These are phyloP conservation scores for Pleurotus pulmonarius DNA, from an alignment of 768 basidiomycete genomes.

Conservation along the genomic window DNA sequence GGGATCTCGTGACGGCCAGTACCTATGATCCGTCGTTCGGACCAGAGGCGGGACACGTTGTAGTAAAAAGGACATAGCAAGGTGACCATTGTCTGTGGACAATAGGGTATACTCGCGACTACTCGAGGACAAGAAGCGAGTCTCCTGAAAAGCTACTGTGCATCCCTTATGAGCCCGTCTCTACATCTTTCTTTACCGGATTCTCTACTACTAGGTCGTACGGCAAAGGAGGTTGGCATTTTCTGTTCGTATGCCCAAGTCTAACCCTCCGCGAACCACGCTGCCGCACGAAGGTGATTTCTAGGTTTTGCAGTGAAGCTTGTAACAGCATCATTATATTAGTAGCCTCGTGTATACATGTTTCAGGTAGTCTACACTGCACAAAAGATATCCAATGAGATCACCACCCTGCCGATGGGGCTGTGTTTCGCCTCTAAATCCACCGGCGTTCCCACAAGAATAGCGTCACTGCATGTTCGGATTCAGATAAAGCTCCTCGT, in stretches of 20 bases:
- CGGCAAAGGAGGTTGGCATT: conserved; percentile 79
- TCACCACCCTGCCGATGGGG: conserved; percentile 1
- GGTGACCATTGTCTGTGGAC: conserved; percentile 37
- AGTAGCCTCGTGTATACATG: conserved; percentile 2
- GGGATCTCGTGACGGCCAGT: conserved; percentile 86
- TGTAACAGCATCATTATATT: background rate
- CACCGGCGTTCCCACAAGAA: background rate
- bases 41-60: conserved; percentile 72
- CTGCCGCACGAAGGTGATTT: conserved; percentile 95
- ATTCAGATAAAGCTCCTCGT: background rate
- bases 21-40: conserved; percentile 52
- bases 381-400: background rate
- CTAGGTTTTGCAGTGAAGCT: conserved; percentile 56
- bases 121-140: conserved; percentile 58
- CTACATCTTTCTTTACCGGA: conserved; percentile 90
- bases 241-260: background rate
- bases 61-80: conserved; percentile 74
- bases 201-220: conserved; percentile 99
- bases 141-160: conserved; percentile 79
- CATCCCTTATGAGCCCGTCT: conserved; percentile 99
- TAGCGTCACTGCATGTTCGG: background rate
- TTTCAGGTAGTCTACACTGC: conserved; percentile 1
- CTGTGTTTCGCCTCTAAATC: conserved; percentile 1
- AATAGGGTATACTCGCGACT: conserved; percentile 41
- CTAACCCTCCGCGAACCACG: conserved; percentile 36